A percentile compares a stretch with the other conserved stretches of the same genome.
Evolutionary conservation across 495 filamentous ascomycete genomes (phyloP).

Genomic region (Parathielavia appendiculata): DNA sequence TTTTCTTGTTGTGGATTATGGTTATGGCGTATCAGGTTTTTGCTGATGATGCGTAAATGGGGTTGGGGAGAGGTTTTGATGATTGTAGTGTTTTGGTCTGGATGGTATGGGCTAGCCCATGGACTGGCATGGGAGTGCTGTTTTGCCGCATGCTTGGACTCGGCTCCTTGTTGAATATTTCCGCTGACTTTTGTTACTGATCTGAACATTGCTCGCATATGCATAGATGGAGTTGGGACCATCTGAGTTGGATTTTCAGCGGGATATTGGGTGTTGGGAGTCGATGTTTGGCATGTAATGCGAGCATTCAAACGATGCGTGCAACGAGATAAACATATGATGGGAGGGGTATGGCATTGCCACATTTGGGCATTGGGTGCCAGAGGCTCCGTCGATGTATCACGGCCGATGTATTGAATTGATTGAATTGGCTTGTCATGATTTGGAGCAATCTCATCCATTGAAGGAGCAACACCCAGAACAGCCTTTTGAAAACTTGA

Average conservation of each 20-base stretch:
- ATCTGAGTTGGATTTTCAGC: neutral
- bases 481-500: too few species aligned
- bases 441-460: too few species aligned
- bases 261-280: conserved; percentile 1
- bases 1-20: conserved; percentile 94
- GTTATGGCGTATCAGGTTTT: conserved; percentile 88
- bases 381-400: too few species aligned
- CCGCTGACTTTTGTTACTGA: neutral
- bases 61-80: neutral
- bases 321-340: too few species aligned
- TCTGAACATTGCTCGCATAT: neutral
- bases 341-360: too few species aligned
- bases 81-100: neutral
- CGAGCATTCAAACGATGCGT: neutral
- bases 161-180: conserved; percentile 4
- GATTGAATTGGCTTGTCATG: too few species aligned
- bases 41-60: conserved; percentile 37
- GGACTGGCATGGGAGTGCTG: too few species aligned
- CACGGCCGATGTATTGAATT: too few species aligned
- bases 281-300: neutral
- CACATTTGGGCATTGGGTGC: too few species aligned
- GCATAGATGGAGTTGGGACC: conserved; percentile 10
- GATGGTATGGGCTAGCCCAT: too few species aligned
- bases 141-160: neutral
- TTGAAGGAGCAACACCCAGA: too few species aligned